Evolutionary conservation across 805 yeast species (phyloP).

Genomic region (Candida qinlingensis): DNA sequence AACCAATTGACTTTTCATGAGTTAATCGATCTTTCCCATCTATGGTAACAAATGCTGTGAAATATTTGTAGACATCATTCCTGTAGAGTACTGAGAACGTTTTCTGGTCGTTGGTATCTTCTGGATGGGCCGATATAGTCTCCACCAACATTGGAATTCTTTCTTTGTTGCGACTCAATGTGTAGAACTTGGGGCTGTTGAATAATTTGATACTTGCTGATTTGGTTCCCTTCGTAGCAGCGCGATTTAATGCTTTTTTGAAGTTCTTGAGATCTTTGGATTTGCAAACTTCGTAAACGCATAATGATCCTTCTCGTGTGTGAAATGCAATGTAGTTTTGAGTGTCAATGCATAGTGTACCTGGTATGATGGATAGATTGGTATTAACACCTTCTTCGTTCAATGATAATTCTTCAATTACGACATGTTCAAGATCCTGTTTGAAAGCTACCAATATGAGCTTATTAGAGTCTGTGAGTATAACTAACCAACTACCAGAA

Average conservation of each 20-base stretch:
- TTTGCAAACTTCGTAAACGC: constrained; percentile 10
- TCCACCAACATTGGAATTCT: constrained; percentile 13
- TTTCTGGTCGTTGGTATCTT: background rate
- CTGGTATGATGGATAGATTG: constrained; percentile 9
- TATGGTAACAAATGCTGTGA: background rate
- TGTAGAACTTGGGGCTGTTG: constrained; percentile 9
- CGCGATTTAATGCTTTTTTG: constrained; percentile 7
- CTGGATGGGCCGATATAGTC: constrained; percentile 10
- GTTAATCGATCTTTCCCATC: background rate
- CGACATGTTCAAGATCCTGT: constrained; percentile 4
- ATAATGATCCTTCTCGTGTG: constrained; percentile 16
- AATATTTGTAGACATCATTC: constrained; percentile 6
- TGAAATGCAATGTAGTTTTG: constrained; percentile 10
- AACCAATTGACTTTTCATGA: background rate
- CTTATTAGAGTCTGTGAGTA: constrained; percentile 13
- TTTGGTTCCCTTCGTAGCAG: background rate
- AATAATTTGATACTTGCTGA: constrained; percentile 8
- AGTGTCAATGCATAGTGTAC: constrained; percentile 12
- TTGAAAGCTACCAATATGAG: constrained; percentile 15
- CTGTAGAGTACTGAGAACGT: constrained; percentile 5
- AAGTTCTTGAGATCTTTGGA: constrained; percentile 13
- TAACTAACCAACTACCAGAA: constrained; percentile 12
- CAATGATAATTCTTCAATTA: constrained; percentile 11
- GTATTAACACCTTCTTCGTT: constrained; percentile 4
- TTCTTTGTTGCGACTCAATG: constrained; percentile 12